These are phyloP conservation scores for Fusarium oxysporum DNA, from an alignment of 2,329 filamentous ascomycete genomes.

Conservation along the genomic window DNA sequence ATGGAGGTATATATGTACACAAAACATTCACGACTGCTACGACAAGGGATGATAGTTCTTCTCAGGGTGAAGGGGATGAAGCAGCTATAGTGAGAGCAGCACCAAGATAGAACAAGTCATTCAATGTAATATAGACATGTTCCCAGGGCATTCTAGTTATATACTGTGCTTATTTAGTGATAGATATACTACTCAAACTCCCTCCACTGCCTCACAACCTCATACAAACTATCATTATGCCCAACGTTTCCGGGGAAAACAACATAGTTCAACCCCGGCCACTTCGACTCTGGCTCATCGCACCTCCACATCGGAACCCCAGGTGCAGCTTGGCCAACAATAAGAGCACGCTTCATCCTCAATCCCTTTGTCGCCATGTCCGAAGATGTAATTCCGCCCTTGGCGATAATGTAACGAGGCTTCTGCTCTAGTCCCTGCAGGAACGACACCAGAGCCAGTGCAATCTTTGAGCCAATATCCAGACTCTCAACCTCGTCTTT, in stretches of 20 bases:
- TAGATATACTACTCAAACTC: neutral
- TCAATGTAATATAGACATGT: too few relatives aligned
- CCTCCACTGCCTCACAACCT: slow-evolving; percentile 17
- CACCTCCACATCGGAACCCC: slow-evolving; percentile 71
- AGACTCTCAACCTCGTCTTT: slow-evolving; percentile 62
- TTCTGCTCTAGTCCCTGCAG: slow-evolving; percentile 58
- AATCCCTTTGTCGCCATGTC: slow-evolving; percentile 69
- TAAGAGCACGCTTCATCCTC: slow-evolving; percentile 62
- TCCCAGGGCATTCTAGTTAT: neutral
- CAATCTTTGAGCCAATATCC: slow-evolving; percentile 65
- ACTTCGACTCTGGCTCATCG: slow-evolving; percentile 63
- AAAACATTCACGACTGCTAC: slow-evolving; percentile 13
- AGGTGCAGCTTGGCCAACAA: slow-evolving; percentile 67
- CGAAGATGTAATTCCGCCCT: slow-evolving; percentile 69
- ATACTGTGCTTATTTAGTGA: too few relatives aligned
- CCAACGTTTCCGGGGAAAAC: slow-evolving; percentile 25
- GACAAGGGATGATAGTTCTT: slow-evolving; percentile 1
- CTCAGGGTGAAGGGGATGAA: slow-evolving; percentile 14
- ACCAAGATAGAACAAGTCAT: neutral
- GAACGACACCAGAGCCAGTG: slow-evolving; percentile 62
- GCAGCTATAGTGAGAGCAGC: neutral
- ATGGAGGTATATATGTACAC: slow-evolving; percentile 21
- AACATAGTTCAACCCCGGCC: slow-evolving; percentile 39
- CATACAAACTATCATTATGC: slow-evolving; percentile 9
- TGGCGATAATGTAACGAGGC: slow-evolving; percentile 68